Percentiles rank a stretch among this genome's conserved stretches.
phyloP scores from a whole-genome alignment of 2,329 filamentous ascomycete species.

The Trichophyton verrucosum region DNA sequence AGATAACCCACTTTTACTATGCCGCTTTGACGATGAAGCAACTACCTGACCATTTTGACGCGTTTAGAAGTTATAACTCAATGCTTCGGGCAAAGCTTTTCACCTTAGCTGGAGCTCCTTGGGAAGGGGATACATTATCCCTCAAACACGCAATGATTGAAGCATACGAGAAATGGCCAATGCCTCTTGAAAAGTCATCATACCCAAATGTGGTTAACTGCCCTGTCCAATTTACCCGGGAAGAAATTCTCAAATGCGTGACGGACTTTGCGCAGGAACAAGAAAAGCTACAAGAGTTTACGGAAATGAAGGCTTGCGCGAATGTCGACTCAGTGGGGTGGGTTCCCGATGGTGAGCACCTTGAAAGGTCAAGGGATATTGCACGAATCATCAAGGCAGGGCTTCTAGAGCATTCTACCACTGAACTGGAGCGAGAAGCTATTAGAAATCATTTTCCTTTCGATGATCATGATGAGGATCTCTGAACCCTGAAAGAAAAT shows the following conservation, averaged over 20 bases:
- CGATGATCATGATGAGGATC: not conserved
- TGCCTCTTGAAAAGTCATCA: not conserved
- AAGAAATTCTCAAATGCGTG: constrained; percentile 14
- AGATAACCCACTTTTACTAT: constrained; percentile 19
- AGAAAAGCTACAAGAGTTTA: constrained; percentile 15
- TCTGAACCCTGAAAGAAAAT: too few relatives aligned
- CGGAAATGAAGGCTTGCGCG: constrained; percentile 17
- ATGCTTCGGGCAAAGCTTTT: constrained; percentile 15
- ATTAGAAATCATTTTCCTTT: constrained; percentile 4
- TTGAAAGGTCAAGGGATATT: constrained; percentile 14
- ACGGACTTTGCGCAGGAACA: constrained; percentile 13
- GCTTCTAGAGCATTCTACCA: constrained; percentile 14
- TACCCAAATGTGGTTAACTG: constrained; percentile 7
- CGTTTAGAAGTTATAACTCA: constrained; percentile 12
- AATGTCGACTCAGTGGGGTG: constrained; percentile 19
- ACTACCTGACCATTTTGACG: constrained; percentile 18
- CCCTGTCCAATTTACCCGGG: constrained; percentile 16
- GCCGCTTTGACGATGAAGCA: constrained; percentile 17
- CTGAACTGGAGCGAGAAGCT: constrained; percentile 5
- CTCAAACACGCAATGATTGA: constrained; percentile 18
- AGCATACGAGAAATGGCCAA: constrained; percentile 16
- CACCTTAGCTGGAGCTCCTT: constrained; percentile 13
- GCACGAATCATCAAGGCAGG: constrained; percentile 13
- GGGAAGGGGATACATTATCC: constrained; percentile 21
- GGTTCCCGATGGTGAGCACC: constrained; percentile 18